Percentiles rank a stretch among this genome's conserved stretches.
Conservation (phyloP, 2,329 filamentous ascomycete species). For the Fusarium hostae region DNA sequence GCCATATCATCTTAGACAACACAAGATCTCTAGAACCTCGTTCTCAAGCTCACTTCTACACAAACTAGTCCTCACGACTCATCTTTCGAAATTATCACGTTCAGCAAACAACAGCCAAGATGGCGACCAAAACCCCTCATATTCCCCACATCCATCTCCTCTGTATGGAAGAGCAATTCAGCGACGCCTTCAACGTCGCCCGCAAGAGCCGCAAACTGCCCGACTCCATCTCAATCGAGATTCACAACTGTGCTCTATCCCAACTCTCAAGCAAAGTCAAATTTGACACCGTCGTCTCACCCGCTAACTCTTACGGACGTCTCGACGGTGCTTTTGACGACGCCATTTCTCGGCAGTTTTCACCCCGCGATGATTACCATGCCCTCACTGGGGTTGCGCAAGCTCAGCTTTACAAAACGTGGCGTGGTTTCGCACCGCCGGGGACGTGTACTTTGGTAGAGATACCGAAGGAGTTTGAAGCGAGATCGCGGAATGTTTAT, state of each 20-base stretch:
- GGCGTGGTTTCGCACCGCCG: slow-evolving; percentile 62
- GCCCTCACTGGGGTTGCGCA: slow-evolving; percentile 60
- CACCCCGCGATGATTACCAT: slow-evolving; percentile 56
- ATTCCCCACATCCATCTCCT: slow-evolving; percentile 32
- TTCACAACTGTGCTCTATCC: slow-evolving; percentile 54
- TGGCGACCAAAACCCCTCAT: background rate
- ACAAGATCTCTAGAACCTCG: too few species aligned
- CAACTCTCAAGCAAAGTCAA: slow-evolving; percentile 48
- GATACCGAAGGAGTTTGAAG: slow-evolving; percentile 53
- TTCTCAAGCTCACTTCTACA: too few species aligned
- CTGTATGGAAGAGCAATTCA: slow-evolving; percentile 30
- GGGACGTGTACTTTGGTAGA: slow-evolving; percentile 61
- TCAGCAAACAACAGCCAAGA: background rate
- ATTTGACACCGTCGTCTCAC: slow-evolving; percentile 64
- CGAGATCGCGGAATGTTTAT: slow-evolving; percentile 51
- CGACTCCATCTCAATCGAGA: slow-evolving; percentile 45
- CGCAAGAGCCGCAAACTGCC: slow-evolving; percentile 42
- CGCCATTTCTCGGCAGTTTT: slow-evolving; percentile 61
- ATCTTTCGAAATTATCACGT: fast-evolving
- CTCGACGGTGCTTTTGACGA: slow-evolving; percentile 67
- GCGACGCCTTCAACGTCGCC: slow-evolving; percentile 16
- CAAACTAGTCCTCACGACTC: fast-evolving
- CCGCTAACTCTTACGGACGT: slow-evolving; percentile 64
- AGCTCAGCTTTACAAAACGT: slow-evolving; percentile 56
- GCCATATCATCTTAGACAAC: background rate